Evolutionary conservation across 2,329 filamentous ascomycete species (phyloP).

Genomic region (Colletotrichum ledebouriae): DNA sequence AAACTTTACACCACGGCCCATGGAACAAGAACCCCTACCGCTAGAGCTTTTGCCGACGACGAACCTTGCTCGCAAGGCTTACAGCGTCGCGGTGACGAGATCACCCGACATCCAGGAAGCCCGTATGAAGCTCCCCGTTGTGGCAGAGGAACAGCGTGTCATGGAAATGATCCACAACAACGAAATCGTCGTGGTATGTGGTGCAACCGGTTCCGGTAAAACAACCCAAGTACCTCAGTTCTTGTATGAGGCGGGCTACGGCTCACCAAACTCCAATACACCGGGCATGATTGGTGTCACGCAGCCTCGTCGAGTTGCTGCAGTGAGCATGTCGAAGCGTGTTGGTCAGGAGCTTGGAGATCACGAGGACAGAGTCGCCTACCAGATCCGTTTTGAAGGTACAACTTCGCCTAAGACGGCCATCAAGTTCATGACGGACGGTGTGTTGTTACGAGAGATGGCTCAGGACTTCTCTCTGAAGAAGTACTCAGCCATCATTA

Average conservation of each 20-base stretch:
- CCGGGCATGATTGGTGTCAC: constrained; percentile 96
- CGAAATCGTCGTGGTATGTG: constrained; percentile 90
- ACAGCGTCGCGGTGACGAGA: constrained; percentile 79
- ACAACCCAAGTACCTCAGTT: constrained; percentile 98
- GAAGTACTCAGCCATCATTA: constrained; percentile 93
- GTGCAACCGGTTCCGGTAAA: constrained; percentile 96
- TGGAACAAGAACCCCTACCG: constrained; percentile 79
- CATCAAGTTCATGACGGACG: constrained; percentile 99
- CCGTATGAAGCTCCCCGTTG: constrained; percentile 85
- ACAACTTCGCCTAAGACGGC: constrained; percentile 84
- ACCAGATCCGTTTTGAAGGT: constrained; percentile 96
- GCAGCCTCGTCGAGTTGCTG: constrained; percentile 93
- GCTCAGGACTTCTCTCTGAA: constrained; percentile 87
- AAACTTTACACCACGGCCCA: constrained; percentile 75
- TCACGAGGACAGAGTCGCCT: constrained; percentile 82
- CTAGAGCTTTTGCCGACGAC: constrained; percentile 73
- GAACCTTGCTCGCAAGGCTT: constrained; percentile 77
- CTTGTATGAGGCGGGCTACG: constrained; percentile 93
- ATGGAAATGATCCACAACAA: constrained; percentile 98
- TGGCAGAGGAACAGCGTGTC: constrained; percentile 95
- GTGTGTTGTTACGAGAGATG: constrained; percentile 92
- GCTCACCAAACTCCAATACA: constrained; percentile 80
- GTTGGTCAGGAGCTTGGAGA: constrained; percentile 88
- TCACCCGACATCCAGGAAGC: constrained; percentile 81
- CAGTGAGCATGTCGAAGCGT: constrained; percentile 95